Evolutionary conservation across 208 protist genomes (phyloP), one percentile per base, ranked within the genome.

Genomic region (Crithidia sp.): DNA sequence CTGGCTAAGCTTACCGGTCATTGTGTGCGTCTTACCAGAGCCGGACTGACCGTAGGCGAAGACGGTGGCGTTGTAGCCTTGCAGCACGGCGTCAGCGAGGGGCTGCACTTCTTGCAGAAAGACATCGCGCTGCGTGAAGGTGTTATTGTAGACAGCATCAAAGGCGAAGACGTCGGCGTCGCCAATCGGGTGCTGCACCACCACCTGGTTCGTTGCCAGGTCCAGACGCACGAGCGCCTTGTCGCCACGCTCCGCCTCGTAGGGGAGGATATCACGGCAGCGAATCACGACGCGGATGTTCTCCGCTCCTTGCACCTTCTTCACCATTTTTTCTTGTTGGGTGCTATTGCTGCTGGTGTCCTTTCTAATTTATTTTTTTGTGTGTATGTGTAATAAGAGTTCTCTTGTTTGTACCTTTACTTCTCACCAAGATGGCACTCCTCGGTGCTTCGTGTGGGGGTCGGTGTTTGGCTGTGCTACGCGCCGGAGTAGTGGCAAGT

Each of bases 11-110:
- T 93, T 92, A 81, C 94, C 94, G 3, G 91, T 96, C 91, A 97
- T 97, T 37, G 94, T 97, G 78, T 93, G 84, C 49, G 94, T 97
- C 86, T 97, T 97, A 79, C 94, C 94, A 17, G 90, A 95, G 61
- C 94, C 94, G 39, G 94, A 96, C 85, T 97, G 94, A 49, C 94
- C 94, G 66, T 97, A 97, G 55, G 94, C 91, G 73, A 97, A 97
- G 12, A 97, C 92, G 2, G 94, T 97, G 50, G 91, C 94, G 73
- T 97, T 97, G 82, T 96, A 97, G 47, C 94, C 94, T 66, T 96
- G 90, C 69, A 97, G 73, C 55, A 96, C 94, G 4, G 90, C 86
- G 57, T 97, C 91, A 12, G 87, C 90, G 17, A 97, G 80, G 0
- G 91, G 91, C 71, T 95, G 87, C 58, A 96, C 90, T 72, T 96